Evolutionary conservation across 306 rosid genomes (phyloP).

Genomic region (Inga leiocalycina): DNA sequence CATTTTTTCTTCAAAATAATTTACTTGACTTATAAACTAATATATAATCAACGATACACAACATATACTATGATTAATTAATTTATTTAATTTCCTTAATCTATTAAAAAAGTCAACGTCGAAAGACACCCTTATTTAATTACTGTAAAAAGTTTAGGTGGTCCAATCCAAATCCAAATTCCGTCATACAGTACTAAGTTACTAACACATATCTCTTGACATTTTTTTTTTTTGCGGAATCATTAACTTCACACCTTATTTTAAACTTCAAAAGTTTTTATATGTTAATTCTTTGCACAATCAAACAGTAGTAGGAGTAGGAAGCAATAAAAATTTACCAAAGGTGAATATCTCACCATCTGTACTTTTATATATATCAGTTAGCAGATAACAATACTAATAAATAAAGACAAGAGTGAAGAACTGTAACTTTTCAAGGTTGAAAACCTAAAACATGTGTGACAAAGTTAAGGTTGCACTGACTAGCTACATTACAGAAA

Average conservation of each 20-base stretch:
- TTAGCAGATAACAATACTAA: too few relatives aligned
- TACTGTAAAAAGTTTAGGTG: constrained; percentile 32
- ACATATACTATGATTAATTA: too few relatives aligned
- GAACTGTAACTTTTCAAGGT: not conserved
- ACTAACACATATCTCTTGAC: constrained; percentile 12
- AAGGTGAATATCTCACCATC: too few relatives aligned
- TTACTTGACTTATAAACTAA: too few relatives aligned
- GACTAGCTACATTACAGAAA: too few relatives aligned
- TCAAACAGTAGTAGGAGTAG: not conserved
- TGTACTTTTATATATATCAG: too few relatives aligned
- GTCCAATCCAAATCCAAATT: constrained; percentile 44
- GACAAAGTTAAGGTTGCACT: too few relatives aligned
- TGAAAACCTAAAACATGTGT: not conserved
- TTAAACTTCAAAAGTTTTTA: not conserved
- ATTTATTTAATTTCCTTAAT: too few relatives aligned
- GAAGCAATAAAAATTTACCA: not conserved
- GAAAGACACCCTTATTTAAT: too few relatives aligned
- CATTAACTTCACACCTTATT: not conserved
- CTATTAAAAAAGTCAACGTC: too few relatives aligned
- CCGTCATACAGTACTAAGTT: not conserved
- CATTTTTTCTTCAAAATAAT: too few relatives aligned
- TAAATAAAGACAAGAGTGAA: not conserved
- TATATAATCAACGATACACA: too few relatives aligned
- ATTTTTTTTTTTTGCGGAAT: not conserved
- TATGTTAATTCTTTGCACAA: not conserved